phyloP scores from a whole-genome alignment of 164 flowering plant genomes.

The Dillenia suffruticosa region DNA sequence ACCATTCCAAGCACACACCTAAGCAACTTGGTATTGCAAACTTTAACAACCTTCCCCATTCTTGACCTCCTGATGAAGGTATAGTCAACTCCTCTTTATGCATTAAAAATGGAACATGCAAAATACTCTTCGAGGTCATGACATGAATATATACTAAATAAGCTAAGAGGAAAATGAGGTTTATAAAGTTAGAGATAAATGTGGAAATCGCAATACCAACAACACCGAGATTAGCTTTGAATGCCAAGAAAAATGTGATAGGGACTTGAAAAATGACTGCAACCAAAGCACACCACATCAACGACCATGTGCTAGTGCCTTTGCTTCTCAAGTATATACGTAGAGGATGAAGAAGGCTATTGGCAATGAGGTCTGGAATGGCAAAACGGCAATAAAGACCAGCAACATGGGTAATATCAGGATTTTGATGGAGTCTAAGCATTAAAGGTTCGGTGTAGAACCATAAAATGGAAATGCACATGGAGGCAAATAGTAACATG shows the following conservation, averaged over 20 bases:
- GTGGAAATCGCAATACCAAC: constrained; percentile 65
- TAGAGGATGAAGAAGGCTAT: constrained; percentile 78
- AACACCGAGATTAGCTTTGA: constrained; percentile 54
- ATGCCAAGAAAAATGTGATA: constrained; percentile 46
- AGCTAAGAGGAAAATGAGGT: constrained; percentile 42
- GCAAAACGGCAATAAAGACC: constrained; percentile 57
- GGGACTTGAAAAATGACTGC: constrained; percentile 62
- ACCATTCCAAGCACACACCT: constrained; percentile 92
- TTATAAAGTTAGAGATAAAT: constrained; percentile 53
- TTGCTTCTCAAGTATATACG: constrained; percentile 69
- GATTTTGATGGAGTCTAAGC: constrained; percentile 59
- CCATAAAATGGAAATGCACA: constrained; percentile 69
- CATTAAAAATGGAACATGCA: constrained; percentile 11
- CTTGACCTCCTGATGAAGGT: constrained; percentile 20
- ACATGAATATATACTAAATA: constrained; percentile 29
- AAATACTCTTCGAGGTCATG: constrained; percentile 8
- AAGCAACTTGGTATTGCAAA: constrained; percentile 71
- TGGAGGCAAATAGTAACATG: constrained; percentile 52
- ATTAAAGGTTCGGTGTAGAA: constrained; percentile 60
- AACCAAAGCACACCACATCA: constrained; percentile 65
- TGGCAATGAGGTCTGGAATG: constrained; percentile 72
- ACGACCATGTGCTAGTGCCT: constrained; percentile 64
- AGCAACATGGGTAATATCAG: constrained; percentile 50
- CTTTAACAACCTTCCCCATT: constrained; percentile 55
- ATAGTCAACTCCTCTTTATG: neutral